Base-by-base conservation (phyloP, 139 green algal species). In the Auxenochlorella protothecoides region DNA sequence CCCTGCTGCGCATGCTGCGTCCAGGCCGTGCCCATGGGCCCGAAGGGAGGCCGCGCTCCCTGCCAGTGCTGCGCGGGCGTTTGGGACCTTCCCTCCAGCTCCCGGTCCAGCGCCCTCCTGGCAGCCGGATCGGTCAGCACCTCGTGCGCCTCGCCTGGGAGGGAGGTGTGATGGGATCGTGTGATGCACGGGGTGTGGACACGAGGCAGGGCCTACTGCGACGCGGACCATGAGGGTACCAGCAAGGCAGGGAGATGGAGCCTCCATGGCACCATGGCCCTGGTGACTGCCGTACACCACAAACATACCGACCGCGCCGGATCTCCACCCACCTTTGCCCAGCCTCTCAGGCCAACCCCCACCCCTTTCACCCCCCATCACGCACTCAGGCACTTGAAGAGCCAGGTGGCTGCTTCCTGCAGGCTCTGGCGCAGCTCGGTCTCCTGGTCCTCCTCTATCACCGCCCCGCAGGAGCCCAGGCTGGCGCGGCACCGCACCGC, bases 361-460 rank as follows among this genome's bases (percentile, higher is more conserved):
- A 4, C 27, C 54, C 44, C 67, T 44, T 44, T 44, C 27, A 44
- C 27, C 27, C 27, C 27, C 27, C 27, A 44, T 44, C 27, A 44
- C 27, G 54, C 65, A 74, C 76, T 68, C 55, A 80, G 9, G 5
- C 69, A 59, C 70, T 80, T 78, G 67, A 80, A 80, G 52, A 80
- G 64, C 71, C 71, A 80, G 65, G 71, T 77, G 51, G 71, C 76
- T 2, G 55, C 16, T 52, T 80, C 65, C 11, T 63, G 53, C 66
- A 80, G 66, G 6, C 71, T 66, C 27, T 65, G 27, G 16, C 27
- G 27, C 27, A 44, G 27, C 27, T 44, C 27, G 27, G 27, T 44
- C 27, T 44, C 27, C 27, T 44, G 27, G 27, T 44, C 27, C 27
- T 44, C 27, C 27, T 44, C 27, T 44, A 44, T 44, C 27, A 44